Base-by-base conservation (phyloP, 2,329 filamentous ascomycete species). In the Sphaerulina musiva region DNA sequence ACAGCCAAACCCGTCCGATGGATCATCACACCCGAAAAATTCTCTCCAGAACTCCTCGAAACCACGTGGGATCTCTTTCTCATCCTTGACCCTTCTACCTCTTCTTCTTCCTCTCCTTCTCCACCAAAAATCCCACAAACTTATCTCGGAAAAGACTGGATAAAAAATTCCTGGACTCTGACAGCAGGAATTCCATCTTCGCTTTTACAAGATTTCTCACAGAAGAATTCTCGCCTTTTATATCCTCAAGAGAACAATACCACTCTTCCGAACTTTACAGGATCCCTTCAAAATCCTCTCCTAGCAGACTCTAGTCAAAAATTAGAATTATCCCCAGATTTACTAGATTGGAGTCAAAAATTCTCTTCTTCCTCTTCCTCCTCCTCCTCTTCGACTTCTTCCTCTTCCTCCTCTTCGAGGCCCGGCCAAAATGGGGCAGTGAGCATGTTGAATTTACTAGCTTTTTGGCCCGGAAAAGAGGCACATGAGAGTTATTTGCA, bases 401-500 rank as follows among this genome's bases (percentile, higher is more conserved):
- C 14, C 14, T 17, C 14, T 1, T 17, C 14, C 1, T 17, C 14
- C 14, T 17, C 14, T 17, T 17, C 14, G 14, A 17, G 14, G 14
- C 1, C 14, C 14, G 63, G 63, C 65, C 69, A 66, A 63, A 43
- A 58, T 8, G 51, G 68, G 38, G 76, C 82, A 0, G 78, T 84
- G 1, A 80, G 78, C 1, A 85, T 85, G 82, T 72, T 85, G 39
- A 85, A 85, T 56, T 70, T 85, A 2, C 73, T 85, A 4, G 73
- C 80, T 39, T 85, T 85, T 69, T 73, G 73, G 42, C 70, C 67
- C 0, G 75, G 73, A 9, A 75, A 72, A n/a, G 63, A 62, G 34
- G 64, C 64, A 56, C 80, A 82, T 62, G 68, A 70, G 23, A 71
- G 73, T 46, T 85, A 85, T 61, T 70, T 78, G 14, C 69, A 76